phyloP scores from a whole-genome alignment of 306 rosid species.

The Prunus fruticosa region DNA sequence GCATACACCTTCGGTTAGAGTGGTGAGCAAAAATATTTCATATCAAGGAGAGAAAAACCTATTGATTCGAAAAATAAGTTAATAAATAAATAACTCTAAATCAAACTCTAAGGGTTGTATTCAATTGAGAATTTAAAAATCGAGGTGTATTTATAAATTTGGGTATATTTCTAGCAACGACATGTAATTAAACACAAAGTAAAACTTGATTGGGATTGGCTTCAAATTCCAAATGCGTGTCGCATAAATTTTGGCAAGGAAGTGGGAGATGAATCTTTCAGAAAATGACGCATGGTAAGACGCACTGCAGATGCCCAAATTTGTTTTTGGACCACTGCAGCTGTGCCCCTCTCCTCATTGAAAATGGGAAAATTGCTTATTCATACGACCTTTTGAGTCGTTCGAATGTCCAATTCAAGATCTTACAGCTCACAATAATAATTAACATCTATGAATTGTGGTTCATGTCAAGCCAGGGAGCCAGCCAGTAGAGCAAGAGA shows the following conservation, averaged over 20 bases:
- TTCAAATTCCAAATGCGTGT: neutral
- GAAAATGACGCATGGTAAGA: slow-evolving; percentile 11
- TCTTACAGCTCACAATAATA: neutral
- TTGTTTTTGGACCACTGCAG: neutral
- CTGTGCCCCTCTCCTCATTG: neutral
- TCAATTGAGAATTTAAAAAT: no score
- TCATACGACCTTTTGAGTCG: neutral
- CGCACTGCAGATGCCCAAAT: neutral
- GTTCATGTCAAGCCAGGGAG: neutral
- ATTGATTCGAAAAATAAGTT: no score
- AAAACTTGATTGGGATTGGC: neutral
- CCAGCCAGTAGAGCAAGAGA: neutral
- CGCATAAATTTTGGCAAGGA: no score
- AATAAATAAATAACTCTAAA: no score
- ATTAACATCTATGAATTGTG: neutral
- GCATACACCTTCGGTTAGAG: no score
- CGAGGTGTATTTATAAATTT: no score
- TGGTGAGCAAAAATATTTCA: no score
- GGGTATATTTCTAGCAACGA: neutral
- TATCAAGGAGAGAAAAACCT: no score
- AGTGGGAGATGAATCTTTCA: neutral
- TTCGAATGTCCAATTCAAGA: slow-evolving; percentile 12
- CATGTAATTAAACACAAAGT: neutral
- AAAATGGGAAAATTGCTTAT: neutral
- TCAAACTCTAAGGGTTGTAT: no score